Base-by-base conservation (phyloP, 2,329 filamentous ascomycete species). In the Grosmannia huntii region DNA sequence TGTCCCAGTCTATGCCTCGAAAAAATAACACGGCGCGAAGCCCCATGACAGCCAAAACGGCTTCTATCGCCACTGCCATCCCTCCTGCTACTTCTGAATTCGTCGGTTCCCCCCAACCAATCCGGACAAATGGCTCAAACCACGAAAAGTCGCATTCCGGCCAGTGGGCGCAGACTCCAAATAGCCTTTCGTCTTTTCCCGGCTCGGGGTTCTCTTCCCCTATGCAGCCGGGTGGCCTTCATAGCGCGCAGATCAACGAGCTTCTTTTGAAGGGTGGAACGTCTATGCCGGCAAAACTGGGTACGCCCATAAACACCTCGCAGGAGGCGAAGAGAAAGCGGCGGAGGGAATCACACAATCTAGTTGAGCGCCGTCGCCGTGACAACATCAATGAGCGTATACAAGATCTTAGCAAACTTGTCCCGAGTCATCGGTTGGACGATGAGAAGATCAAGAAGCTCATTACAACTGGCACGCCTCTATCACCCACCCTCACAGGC, bases 361-460 rank as follows among this genome's bases (percentile, higher is more conserved):
- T 95, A 46, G 94, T 99, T 12, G 94, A 99, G 75, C 89, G 94
- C 59, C 86, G 94, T 56, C 86, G 94, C 61, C 84, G 94, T 62
- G 94, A 97, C 74, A 97, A 97, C 69, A 99, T 99, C 77, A 99
- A 99, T 65, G 94, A 99, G 72, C 85, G 94, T 50, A 99, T 99
- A 62, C 92, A 97, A 68, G 94, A 99, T 68, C 80, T 99, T 9
- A 96, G 92, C 67, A 89, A 90, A 66, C 81, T 99, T 21, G 92
- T 99, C 2, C 94, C 94, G 27, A 80, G 86, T 61, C 94, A 99
- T 71, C 85, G 94, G 61, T 79, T 99, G 2, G 94, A 99, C 67
- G 94, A 97, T 68, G 94, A 99, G 73, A 96, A 96, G 74, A 88
- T 97, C 53, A 86, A 91, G 64, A 97, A 97, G 73, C 86, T 96